A percentile compares a stretch with the other conserved stretches of the same genome.
Evolutionary conservation across 2,329 filamentous ascomycete species (phyloP).

Genomic region (Pseudogymnoascus sp.): DNA sequence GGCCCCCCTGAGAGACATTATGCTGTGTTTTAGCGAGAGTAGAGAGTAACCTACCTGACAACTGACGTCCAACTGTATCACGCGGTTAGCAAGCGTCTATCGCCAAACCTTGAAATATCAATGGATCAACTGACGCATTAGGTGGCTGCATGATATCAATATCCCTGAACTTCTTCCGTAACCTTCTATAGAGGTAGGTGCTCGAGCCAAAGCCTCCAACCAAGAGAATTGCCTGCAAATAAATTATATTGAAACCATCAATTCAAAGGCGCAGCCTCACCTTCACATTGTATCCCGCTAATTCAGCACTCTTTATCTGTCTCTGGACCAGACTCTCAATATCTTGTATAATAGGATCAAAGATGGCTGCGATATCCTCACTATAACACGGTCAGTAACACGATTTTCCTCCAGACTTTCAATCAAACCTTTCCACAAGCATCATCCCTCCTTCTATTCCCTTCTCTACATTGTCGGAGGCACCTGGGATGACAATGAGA

Average conservation of each 20-base stretch:
- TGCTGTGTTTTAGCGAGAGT: not conserved
- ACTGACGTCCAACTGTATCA: not conserved
- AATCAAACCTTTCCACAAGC: not conserved
- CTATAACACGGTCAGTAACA: not conserved
- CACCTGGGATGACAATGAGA: not conserved
- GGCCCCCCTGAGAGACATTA: not conserved
- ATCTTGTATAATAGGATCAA: conserved; percentile 37
- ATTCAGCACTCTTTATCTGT: conserved; percentile 37
- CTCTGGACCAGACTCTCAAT: conserved; percentile 38
- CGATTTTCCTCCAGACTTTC: not conserved
- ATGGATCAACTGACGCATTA: not conserved
- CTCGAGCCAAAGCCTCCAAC: conserved; percentile 19
- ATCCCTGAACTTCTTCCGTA: not conserved
- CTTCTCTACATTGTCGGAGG: not conserved
- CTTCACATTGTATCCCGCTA: conserved; percentile 21
- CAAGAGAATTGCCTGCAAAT: conserved; percentile 26
- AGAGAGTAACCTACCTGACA: not conserved
- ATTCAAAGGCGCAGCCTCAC: not conserved
- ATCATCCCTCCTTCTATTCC: not conserved
- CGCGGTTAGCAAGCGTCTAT: not conserved
- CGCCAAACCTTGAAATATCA: not conserved
- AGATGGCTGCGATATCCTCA: conserved; percentile 37
- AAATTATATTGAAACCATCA: not conserved
- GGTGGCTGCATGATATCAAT: not conserved
- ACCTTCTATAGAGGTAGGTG: conserved; percentile 15